These are phyloP conservation scores for Fragaria nilgerrensis DNA, from an alignment of 306 rosid species.

Conservation along the genomic window DNA sequence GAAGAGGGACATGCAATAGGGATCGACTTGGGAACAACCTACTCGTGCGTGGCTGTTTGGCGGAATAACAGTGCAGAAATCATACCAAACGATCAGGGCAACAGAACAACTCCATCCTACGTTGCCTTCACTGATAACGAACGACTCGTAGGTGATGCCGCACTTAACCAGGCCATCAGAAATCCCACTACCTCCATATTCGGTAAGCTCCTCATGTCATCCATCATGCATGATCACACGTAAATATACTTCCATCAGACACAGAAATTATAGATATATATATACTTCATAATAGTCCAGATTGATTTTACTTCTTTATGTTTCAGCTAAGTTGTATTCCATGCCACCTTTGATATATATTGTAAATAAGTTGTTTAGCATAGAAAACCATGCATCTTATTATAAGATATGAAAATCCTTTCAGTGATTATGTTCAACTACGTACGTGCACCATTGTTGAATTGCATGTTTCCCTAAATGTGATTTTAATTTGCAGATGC, in stretches of 20 bases:
- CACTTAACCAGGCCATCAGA: not conserved
- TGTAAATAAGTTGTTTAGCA: too few species aligned
- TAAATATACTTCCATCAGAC: too few species aligned
- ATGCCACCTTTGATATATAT: too few species aligned
- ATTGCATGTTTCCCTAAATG: too few species aligned
- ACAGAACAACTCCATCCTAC: not conserved
- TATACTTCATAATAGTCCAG: too few species aligned
- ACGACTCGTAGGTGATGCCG: not conserved
- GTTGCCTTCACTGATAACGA: not conserved
- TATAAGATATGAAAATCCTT: too few species aligned
- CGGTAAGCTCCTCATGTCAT: not conserved
- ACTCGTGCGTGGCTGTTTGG: not conserved
- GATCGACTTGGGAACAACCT: not conserved
- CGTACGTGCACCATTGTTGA: not conserved
- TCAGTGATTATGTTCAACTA: too few species aligned
- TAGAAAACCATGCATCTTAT: too few species aligned
- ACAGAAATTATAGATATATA: too few species aligned
- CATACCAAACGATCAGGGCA: not conserved
- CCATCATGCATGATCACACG: not conserved
- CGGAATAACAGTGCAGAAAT: not conserved
- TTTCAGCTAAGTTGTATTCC: too few species aligned
- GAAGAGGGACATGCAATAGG: not conserved
- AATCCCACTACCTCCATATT: not conserved
- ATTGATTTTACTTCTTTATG: not conserved
- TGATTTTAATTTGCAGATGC: not conserved